Evolutionary conservation across 768 basidiomycete species (phyloP).

Genomic region (Mycena floridula): DNA sequence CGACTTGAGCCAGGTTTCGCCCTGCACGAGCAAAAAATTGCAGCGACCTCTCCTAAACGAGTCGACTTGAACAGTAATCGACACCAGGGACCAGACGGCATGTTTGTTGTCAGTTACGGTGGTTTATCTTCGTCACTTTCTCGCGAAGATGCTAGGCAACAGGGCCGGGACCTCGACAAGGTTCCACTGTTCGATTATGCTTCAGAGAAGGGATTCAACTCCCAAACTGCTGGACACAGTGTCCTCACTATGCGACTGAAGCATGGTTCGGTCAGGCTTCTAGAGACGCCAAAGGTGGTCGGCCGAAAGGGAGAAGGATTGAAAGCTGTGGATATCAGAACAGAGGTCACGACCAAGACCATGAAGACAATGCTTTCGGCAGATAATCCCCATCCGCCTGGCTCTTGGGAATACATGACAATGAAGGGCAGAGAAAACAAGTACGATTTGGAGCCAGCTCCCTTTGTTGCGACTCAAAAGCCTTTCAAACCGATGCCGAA

Average conservation of each 20-base stretch:
- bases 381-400: slow-evolving; percentile 42
- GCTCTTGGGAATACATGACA: slow-evolving; percentile 40
- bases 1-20: slow-evolving; percentile 55
- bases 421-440: too few relatives aligned
- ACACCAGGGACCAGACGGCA: not conserved
- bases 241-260: slow-evolving; percentile 27
- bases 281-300: slow-evolving; percentile 37
- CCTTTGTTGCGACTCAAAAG: too few relatives aligned
- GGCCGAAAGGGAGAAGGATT: slow-evolving; percentile 32
- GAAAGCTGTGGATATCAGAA: slow-evolving; percentile 26
- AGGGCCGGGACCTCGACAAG: slow-evolving; percentile 13
- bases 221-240: slow-evolving; percentile 10
- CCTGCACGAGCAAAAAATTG: slow-evolving; percentile 25
- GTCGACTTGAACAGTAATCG: not conserved
- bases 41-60: not conserved
- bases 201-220: slow-evolving; percentile 22
- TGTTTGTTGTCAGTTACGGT: slow-evolving; percentile 34
- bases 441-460: too few relatives aligned
- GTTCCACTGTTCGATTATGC: slow-evolving; percentile 23
- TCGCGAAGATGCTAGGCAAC: slow-evolving; percentile 1
- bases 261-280: slow-evolving; percentile 22
- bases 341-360: slow-evolving; percentile 23
- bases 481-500: too few relatives aligned
- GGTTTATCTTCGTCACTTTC: slow-evolving; percentile 27
- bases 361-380: slow-evolving; percentile 21